Base-by-base conservation (phyloP, 2,329 filamentous ascomycete species). In the Apiospora koreana region DNA sequence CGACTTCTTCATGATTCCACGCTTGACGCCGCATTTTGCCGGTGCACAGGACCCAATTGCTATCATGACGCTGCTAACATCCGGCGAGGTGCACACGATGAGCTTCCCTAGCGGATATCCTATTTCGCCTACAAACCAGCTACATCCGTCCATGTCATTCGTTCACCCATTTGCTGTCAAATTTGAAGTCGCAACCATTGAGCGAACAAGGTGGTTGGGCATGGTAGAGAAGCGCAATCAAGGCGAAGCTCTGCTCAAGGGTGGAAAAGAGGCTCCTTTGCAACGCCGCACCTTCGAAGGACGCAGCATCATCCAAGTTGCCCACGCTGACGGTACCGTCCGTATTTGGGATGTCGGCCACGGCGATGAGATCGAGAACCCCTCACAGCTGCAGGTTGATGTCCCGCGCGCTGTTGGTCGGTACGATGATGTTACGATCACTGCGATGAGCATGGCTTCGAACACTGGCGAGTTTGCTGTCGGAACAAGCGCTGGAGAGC, bases 21-120 rank as follows among this genome's bases (percentile, higher is more conserved):
- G 94, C 12, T 80, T 85, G 1, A 95, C 94, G 18, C 96, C 96
- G 21, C 92, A 97, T 80, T 98, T 95, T 80, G 90, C 88, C 50
- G 94, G 95, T 35, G 92, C 92, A 16, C 94, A 97, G 78, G 95
- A 99, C 78, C 96, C 96, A 0, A 92, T 98, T 70, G 95, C 94
- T 28, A 84, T 97, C 50, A 85, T 99, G 74, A 88, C 90, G 2
- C 83, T 97, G 8, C 84, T 98, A 3, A 91, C 92, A 0, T 97
- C 94, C 1, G 96, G 96, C 28, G 95, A 98, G 81, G 82, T 98
- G 38, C 87, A 97, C 68, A 97, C 95, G 0, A 83, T 98, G 79
- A 97, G 92, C 76, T 98, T 98, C 78, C 96, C 96, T 0, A 96
- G 92, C 65, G 96, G 96, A 38, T 93, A 95, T 80, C 92, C 94